A percentile compares a stretch with the other conserved stretches of the same genome.
These are phyloP conservation scores for Colletotrichum cordylinicola DNA, from an alignment of 2,329 filamentous ascomycete genomes.

Conservation along the genomic window DNA sequence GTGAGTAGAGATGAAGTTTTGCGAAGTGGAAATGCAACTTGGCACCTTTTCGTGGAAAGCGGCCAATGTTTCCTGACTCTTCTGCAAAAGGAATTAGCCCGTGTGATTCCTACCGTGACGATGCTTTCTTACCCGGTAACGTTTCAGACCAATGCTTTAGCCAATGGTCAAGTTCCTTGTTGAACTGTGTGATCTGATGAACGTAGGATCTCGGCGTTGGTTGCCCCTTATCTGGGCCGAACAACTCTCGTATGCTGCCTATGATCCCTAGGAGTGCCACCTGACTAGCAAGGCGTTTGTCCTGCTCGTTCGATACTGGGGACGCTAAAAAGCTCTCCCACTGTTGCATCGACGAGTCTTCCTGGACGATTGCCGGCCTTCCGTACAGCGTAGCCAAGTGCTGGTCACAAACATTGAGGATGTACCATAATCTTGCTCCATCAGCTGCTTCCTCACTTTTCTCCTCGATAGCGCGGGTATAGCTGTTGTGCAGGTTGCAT, in stretches of 20 bases:
- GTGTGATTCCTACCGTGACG: accelerated
- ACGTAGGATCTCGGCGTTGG: slow-evolving; percentile 56
- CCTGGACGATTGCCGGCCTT: slow-evolving; percentile 62
- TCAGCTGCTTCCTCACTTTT: slow-evolving; percentile 52
- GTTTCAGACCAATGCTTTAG: slow-evolving; percentile 37
- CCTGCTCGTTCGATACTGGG: slow-evolving; percentile 55
- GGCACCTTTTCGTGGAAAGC: slow-evolving; percentile 45
- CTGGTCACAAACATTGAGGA: slow-evolving; percentile 66
- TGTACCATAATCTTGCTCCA: slow-evolving; percentile 64
- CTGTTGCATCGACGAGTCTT: slow-evolving; percentile 62
- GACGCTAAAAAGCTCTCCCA: slow-evolving; percentile 62
- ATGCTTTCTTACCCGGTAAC: slow-evolving; percentile 29
- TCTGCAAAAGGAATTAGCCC: slow-evolving; percentile 32
- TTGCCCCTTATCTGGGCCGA: slow-evolving; percentile 60
- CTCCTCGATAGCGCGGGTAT: slow-evolving; percentile 42
- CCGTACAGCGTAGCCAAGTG: slow-evolving; percentile 68
- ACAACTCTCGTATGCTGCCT: slow-evolving; percentile 57
- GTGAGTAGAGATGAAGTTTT: slow-evolving; percentile 46
- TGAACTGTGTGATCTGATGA: slow-evolving; percentile 45
- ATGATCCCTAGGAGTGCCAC: slow-evolving; percentile 64
- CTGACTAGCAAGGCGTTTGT: slow-evolving; percentile 63
- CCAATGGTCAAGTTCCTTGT: slow-evolving; percentile 42
- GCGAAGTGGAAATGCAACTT: slow-evolving; percentile 47
- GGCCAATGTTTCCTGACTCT: slow-evolving; percentile 44
- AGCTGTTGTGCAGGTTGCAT: slow-evolving; percentile 49